Evolutionary conservation across 2,329 filamentous ascomycete genomes (phyloP), one percentile per base, ranked within the genome.

Genomic region (Alternaria brassicae): DNA sequence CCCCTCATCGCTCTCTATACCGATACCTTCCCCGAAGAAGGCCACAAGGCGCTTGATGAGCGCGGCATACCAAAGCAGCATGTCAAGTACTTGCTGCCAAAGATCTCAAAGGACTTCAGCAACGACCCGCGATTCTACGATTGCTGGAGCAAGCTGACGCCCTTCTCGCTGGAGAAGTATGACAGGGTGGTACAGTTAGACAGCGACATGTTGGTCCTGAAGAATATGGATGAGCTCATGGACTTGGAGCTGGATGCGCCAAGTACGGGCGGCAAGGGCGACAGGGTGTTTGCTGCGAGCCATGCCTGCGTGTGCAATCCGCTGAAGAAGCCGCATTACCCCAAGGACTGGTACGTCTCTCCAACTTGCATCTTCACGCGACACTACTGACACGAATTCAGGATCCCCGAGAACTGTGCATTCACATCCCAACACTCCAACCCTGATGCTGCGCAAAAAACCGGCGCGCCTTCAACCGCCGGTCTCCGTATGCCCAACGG

Each of bases 221-320:
- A 84, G 70, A 96, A 96, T 78, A 96, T 97, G 91, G 93, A 96
- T 76, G 92, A 96, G 80, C 81, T 96, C 67, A 96, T 96, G 91
- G 87, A 91, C n/a, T 69, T 96, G 49, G 81, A 86, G 61, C 85
- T 96, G 44, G 91, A 94, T 77, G 72, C 80, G 19, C 81, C 85
- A 0, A 80, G 79, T 40, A 59, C 82, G 58, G 80, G 69, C 2
- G 87, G 84, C 10, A 80, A 79, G 17, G 87, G 89, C 21, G 74
- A 83, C 42, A 83, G 85, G 42, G 90, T 96, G 32, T 94, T 96
- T 77, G 92, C 91, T 1, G 91, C 92, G 4, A 88, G 88, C 63
- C 91, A 94, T 78, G 92, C 92, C 5, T 96, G 92, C 78, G 88
- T 92, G 17, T 96, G 92, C 81, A 96, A 96, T 79, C 92, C 92